phyloP scores from a whole-genome alignment of 129 eudicot species.

The Glebionis coronaria region DNA sequence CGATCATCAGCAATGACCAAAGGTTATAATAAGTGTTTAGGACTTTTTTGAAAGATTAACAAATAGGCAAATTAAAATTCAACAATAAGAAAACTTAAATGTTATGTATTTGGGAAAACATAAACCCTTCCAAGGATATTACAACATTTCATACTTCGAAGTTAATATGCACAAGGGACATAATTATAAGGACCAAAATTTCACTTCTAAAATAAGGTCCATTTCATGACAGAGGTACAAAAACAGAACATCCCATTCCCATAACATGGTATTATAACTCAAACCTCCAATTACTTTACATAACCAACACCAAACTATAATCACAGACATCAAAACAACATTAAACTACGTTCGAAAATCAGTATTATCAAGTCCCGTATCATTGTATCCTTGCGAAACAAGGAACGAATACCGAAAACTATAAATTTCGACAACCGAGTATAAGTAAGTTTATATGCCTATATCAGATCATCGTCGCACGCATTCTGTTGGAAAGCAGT shows the following conservation, averaged over 20 bases:
- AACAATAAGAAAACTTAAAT: too few relatives aligned
- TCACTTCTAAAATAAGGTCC: slow-evolving; percentile 15
- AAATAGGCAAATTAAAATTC: too few relatives aligned
- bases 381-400: neutral
- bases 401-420: slow-evolving; percentile 15
- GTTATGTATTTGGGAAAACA: too few relatives aligned
- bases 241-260: slow-evolving; percentile 25
- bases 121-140: neutral
- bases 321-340: slow-evolving; percentile 29
- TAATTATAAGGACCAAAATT: slow-evolving; percentile 2
- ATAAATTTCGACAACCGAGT: slow-evolving; percentile 16
- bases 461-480: slow-evolving; percentile 33
- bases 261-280: slow-evolving; percentile 1
- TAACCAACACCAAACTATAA: slow-evolving; percentile 24
- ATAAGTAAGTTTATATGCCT: slow-evolving; percentile 42
- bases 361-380: slow-evolving; percentile 17
- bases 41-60: too few relatives aligned
- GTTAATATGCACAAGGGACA: neutral
- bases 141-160: neutral
- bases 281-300: slow-evolving; percentile 24
- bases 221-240: slow-evolving; percentile 32
- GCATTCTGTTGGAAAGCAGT: slow-evolving; percentile 38
- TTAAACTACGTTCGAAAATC: neutral
- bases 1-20: too few relatives aligned
- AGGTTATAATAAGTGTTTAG: too few relatives aligned